Percentiles rank a stretch among this genome's conserved stretches.
Evolutionary conservation across 805 yeast genomes (phyloP).

Genomic region (Metschnikowia lochheadii): DNA sequence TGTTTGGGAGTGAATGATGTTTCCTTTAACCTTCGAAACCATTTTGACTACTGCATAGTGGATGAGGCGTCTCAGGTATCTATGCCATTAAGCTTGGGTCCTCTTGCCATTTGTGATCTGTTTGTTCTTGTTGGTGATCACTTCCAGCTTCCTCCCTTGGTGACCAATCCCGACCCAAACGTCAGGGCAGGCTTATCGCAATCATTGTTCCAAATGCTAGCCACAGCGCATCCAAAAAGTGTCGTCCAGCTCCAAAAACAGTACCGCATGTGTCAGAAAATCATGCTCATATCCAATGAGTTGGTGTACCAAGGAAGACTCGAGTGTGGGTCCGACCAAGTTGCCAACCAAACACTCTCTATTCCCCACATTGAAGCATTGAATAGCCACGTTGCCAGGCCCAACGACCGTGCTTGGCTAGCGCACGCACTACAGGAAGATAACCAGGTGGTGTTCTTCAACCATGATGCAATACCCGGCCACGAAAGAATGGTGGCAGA

Average conservation of each 20-base stretch:
- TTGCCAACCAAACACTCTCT: slow-evolving; percentile 53
- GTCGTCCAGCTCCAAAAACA: slow-evolving; percentile 78
- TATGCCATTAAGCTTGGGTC: slow-evolving; percentile 87
- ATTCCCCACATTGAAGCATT: slow-evolving; percentile 43
- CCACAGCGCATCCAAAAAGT: slow-evolving; percentile 67
- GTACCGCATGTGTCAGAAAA: slow-evolving; percentile 89
- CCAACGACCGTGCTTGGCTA: slow-evolving; percentile 47
- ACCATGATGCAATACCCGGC: slow-evolving; percentile 69
- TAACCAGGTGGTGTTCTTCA: slow-evolving; percentile 67
- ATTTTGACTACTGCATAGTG: slow-evolving; percentile 87
- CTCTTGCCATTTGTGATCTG: slow-evolving; percentile 68
- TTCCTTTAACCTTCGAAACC: slow-evolving; percentile 47
- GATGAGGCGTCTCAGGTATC: slow-evolving; percentile 98
- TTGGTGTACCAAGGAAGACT: slow-evolving; percentile 73
- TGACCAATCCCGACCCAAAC: slow-evolving; percentile 51
- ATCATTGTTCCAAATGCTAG: slow-evolving; percentile 71
- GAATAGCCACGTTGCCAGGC: slow-evolving; percentile 6
- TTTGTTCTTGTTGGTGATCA: slow-evolving; percentile 97
- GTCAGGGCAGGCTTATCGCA: slow-evolving; percentile 67
- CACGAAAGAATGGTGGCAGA: slow-evolving; percentile 56
- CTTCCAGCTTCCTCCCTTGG: slow-evolving; percentile 86
- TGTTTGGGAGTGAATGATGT: slow-evolving; percentile 72
- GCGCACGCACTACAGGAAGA: slow-evolving; percentile 47
- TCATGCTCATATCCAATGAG: slow-evolving; percentile 76
- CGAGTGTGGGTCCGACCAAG: slow-evolving; percentile 65